Percentiles rank a stretch among this genome's conserved stretches.
phyloP scores from a whole-genome alignment of 2,329 filamentous ascomycete genomes.

The Gnomoniopsis sp. region DNA sequence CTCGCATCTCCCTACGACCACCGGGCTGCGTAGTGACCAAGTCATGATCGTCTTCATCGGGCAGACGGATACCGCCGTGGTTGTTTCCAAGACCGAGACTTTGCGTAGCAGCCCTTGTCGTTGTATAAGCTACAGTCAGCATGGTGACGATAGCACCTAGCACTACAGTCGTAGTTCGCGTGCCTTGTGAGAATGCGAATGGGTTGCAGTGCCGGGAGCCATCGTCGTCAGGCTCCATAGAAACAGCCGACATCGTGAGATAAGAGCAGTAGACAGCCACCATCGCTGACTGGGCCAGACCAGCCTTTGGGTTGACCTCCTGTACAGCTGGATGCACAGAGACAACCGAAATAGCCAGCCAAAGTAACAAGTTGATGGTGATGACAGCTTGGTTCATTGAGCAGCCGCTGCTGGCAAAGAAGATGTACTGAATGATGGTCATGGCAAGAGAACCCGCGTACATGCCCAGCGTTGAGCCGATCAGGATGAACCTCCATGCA shows the following conservation, averaged over 20 bases:
- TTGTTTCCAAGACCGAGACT: slow-evolving; percentile 69
- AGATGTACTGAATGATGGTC: slow-evolving; percentile 96
- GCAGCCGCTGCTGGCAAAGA: slow-evolving; percentile 80
- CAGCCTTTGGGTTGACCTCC: slow-evolving; percentile 87
- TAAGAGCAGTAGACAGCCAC: slow-evolving; percentile 98
- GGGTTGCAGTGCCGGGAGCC: slow-evolving; percentile 93
- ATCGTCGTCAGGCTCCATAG: slow-evolving; percentile 94
- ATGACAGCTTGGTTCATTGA: slow-evolving; percentile 97
- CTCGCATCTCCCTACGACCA: slow-evolving; percentile 83
- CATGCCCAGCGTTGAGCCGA: slow-evolving; percentile 92
- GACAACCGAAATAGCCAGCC: slow-evolving; percentile 74
- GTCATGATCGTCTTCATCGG: slow-evolving; percentile 77
- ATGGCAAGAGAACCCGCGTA: slow-evolving; percentile 86
- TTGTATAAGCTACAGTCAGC: slow-evolving; percentile 95
- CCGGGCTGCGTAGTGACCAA: slow-evolving; percentile 83
- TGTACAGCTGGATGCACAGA: slow-evolving; percentile 90
- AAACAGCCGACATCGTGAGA: slow-evolving; percentile 95
- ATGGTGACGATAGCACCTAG: slow-evolving; percentile 95
- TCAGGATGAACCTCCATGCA: slow-evolving; percentile 80
- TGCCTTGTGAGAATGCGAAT: slow-evolving; percentile 78
- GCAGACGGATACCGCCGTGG: slow-evolving; percentile 56
- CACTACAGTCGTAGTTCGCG: slow-evolving; percentile 84
- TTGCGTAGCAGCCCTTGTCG: slow-evolving; percentile 91
- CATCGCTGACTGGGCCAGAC: slow-evolving; percentile 95
- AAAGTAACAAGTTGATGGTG: slow-evolving; percentile 84